Evolutionary conservation across 2,329 filamentous ascomycete genomes (phyloP).

Genomic region (Endothia cerciana): DNA sequence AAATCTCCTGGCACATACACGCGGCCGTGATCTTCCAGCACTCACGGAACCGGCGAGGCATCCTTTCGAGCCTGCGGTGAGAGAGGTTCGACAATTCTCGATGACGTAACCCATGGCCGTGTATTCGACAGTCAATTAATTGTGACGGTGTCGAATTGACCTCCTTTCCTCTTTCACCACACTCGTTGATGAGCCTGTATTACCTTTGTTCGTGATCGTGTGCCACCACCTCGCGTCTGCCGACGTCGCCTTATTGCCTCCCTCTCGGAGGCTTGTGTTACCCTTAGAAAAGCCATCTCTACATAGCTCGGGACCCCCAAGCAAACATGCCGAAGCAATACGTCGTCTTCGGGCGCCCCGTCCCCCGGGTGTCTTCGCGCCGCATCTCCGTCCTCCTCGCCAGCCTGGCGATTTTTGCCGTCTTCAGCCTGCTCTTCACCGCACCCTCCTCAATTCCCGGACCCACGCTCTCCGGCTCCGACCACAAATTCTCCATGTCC

Average conservation of each 20-base stretch:
- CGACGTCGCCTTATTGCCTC: background rate
- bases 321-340: slow-evolving; percentile 50
- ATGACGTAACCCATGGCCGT: slow-evolving; percentile 13
- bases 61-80: background rate
- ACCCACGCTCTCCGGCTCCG: slow-evolving; percentile 53
- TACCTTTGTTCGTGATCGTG: background rate
- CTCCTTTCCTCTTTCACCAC: slow-evolving; percentile 2
- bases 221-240: background rate
- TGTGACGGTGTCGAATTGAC: slow-evolving; percentile 7
- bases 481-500: slow-evolving; percentile 46
- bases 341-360: slow-evolving; percentile 51
- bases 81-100: background rate
- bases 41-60: background rate
- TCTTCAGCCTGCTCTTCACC: slow-evolving; percentile 57
- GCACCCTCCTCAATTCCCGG: slow-evolving; percentile 53
- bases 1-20: background rate
- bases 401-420: slow-evolving; percentile 55
- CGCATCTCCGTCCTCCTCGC: slow-evolving; percentile 57
- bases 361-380: slow-evolving; percentile 56
- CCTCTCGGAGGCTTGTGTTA: background rate
- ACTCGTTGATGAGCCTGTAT: slow-evolving; percentile 2
- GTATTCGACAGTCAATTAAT: slow-evolving; percentile 1
- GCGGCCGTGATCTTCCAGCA: background rate
- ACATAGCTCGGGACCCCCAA: slow-evolving; percentile 13
- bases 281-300: background rate